These are phyloP conservation scores for Sarcocystis neurona DNA, from an alignment of 169 alveolate genomes.

Conservation along the genomic window DNA sequence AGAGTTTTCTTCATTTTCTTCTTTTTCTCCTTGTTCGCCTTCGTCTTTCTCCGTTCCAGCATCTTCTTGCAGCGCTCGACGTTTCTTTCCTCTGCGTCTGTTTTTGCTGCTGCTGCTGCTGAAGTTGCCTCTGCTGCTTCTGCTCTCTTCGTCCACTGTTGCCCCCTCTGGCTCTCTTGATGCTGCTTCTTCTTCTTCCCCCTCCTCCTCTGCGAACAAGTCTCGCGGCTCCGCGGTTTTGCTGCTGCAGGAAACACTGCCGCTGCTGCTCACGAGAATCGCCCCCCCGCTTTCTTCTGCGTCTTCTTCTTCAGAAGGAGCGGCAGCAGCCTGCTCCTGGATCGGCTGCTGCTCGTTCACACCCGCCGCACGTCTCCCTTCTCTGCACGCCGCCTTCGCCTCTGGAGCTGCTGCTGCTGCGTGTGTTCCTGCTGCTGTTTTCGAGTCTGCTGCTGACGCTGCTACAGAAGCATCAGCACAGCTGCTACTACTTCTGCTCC, in stretches of 20 bases:
- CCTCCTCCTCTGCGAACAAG: neutral
- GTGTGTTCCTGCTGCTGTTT: too few species aligned
- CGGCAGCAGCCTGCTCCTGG: neutral
- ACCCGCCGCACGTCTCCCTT: too few species aligned
- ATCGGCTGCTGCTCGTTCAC: neutral
- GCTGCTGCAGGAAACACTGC: too few species aligned
- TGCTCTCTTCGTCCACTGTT: neutral
- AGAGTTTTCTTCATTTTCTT: neutral
- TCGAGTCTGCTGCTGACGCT: too few species aligned
- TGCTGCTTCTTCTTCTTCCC: neutral
- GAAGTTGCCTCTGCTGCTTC: neutral
- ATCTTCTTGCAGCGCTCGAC: too few species aligned
- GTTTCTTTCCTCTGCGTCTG: neutral
- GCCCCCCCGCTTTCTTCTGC: too few species aligned
- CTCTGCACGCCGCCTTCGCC: too few species aligned
- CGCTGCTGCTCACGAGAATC: too few species aligned
- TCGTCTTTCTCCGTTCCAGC: neutral
- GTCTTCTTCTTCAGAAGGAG: neutral
- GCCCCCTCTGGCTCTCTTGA: neutral
- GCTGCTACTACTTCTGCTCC: too few species aligned
- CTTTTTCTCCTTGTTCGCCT: neutral
- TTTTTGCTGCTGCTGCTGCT: neutral
- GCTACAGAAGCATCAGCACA: too few species aligned
- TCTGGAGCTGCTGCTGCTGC: too few species aligned
- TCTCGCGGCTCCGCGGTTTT: too few species aligned